Conservation (phyloP, 352 stramenopile species). For the Globisporangium sylvaticum region DNA sequence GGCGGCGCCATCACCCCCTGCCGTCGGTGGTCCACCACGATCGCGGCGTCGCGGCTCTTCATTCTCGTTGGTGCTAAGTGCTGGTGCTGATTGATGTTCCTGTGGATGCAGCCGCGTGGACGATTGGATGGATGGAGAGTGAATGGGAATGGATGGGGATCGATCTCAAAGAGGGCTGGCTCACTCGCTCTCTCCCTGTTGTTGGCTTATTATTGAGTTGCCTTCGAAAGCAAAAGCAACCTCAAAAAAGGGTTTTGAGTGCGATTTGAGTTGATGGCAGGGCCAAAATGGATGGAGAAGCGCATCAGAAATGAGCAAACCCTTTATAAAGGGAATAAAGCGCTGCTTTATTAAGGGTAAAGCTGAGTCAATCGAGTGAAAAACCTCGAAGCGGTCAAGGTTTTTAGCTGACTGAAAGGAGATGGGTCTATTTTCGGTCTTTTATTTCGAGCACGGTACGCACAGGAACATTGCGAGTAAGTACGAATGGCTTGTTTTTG, state of each 20-base stretch:
- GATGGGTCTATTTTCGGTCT: neutral
- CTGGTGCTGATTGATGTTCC: neutral
- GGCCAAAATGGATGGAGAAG: conserved; percentile 15
- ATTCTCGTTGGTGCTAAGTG: conserved; percentile 13
- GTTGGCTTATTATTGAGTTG: conserved; percentile 2
- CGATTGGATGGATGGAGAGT: neutral
- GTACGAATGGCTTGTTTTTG: neutral
- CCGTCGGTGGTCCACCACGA: conserved; percentile 38
- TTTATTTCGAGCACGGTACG: neutral
- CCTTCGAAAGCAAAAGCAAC: no score
- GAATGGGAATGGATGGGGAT: conserved; percentile 8
- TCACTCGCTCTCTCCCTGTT: conserved; percentile 2
- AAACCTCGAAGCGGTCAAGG: no score
- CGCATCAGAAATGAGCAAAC: conserved; percentile 8
- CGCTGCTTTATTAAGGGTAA: no score
- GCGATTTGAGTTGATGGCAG: neutral
- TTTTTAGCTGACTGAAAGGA: no score
- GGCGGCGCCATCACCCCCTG: conserved; percentile 20
- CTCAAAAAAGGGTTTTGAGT: no score
- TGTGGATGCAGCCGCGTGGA: neutral
- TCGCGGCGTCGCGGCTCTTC: conserved; percentile 37
- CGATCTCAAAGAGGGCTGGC: neutral
- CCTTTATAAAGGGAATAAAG: no score
- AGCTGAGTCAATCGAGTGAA: no score
- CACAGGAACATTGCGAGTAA: neutral